These are phyloP conservation scores for Hymenoscyphus scutula DNA, from an alignment of 2,329 filamentous ascomycete genomes.

Conservation along the genomic window DNA sequence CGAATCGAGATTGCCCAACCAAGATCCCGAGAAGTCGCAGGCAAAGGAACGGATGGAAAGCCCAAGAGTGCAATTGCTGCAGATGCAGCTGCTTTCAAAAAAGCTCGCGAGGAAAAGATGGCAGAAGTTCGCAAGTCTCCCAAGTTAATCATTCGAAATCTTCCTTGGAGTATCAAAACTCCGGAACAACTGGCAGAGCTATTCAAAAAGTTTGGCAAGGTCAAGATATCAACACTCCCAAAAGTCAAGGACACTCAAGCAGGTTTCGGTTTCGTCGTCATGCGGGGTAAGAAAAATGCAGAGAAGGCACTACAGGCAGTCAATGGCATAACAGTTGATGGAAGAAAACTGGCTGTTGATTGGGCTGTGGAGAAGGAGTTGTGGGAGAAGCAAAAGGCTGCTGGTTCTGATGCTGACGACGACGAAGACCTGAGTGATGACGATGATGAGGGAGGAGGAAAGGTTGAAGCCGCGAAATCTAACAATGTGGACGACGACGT, in stretches of 20 bases:
- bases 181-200: conserved; percentile 74
- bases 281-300: conserved; percentile 86
- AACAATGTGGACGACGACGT: conserved; percentile 39
- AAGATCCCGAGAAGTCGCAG: conserved; percentile 66
- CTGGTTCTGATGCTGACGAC: conserved; percentile 39
- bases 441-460: conserved; percentile 30
- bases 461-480: conserved; percentile 33
- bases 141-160: conserved; percentile 84
- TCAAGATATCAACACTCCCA: conserved; percentile 83
- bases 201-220: conserved; percentile 86
- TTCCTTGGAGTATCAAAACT: conserved; percentile 93
- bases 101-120: conserved; percentile 58
- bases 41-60: conserved; percentile 43
- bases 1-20: conserved; percentile 85
- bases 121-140: conserved; percentile 60
- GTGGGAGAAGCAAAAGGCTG: conserved; percentile 64
- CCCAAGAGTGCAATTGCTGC: conserved; percentile 36
- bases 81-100: conserved; percentile 45
- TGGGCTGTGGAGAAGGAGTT: conserved; percentile 92
- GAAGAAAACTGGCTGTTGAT: conserved; percentile 85
- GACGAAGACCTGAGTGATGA: conserved; percentile 34
- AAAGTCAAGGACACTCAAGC: conserved; percentile 67
- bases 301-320: conserved; percentile 80
- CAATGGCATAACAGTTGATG: conserved; percentile 89
- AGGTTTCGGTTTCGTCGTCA: conserved; percentile 89